phyloP scores from a whole-genome alignment of 2,329 filamentous ascomycete genomes.

The Emmonsia crescens region DNA sequence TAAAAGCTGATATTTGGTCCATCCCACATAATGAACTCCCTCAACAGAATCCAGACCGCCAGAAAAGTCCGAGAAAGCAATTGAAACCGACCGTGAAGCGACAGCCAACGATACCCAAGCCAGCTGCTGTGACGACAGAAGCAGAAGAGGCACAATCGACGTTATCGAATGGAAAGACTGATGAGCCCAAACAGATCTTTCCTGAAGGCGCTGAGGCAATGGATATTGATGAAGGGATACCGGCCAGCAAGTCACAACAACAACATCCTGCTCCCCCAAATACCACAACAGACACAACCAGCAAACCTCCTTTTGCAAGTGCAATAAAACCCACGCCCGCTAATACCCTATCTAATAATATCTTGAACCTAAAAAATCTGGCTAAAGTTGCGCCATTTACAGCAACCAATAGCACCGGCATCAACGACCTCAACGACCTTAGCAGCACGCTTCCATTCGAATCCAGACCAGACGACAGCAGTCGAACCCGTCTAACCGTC shows the following conservation, averaged over 20 bases:
- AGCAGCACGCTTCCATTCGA: slow-evolving; percentile 47
- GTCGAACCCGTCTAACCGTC: slow-evolving; percentile 25
- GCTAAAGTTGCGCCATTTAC: slow-evolving; percentile 41
- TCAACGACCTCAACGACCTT: slow-evolving; percentile 45
- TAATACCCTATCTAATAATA: not conserved
- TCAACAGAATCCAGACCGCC: slow-evolving; percentile 18
- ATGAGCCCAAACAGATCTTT: slow-evolving; percentile 11
- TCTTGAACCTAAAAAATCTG: slow-evolving; percentile 41
- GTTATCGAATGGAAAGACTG: slow-evolving; percentile 13
- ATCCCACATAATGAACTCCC: slow-evolving; percentile 21
- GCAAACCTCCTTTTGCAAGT: not conserved
- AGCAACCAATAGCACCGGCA: slow-evolving; percentile 35
- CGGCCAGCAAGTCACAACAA: slow-evolving; percentile 9
- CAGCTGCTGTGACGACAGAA: slow-evolving; percentile 29
- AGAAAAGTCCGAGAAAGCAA: slow-evolving; percentile 27
- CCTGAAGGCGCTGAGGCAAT: slow-evolving; percentile 30
- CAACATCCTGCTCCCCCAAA: not conserved
- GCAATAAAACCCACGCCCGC: slow-evolving; percentile 2
- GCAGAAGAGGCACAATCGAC: slow-evolving; percentile 29
- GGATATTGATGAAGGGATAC: slow-evolving; percentile 35
- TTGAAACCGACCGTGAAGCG: slow-evolving; percentile 20
- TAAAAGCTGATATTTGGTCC: slow-evolving; percentile 26
- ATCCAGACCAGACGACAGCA: slow-evolving; percentile 37
- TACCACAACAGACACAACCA: slow-evolving; percentile 8
- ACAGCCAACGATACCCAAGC: slow-evolving; percentile 21